Evolutionary conservation across 805 yeast genomes (phyloP).

Genomic region (Sugiyamaella valdiviana): DNA sequence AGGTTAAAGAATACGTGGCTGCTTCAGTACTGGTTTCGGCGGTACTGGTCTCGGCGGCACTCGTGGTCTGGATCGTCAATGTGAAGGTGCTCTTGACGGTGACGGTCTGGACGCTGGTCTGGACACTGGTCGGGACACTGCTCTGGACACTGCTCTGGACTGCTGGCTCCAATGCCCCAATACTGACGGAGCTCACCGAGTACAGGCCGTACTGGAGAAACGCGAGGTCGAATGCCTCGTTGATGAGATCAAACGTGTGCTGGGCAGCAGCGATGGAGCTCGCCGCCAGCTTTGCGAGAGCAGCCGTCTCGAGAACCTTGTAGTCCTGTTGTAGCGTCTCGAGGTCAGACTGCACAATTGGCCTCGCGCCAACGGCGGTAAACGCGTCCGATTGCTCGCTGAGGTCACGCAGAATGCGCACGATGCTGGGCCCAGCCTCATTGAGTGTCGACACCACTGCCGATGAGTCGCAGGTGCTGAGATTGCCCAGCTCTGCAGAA

Average conservation of each 20-base stretch:
- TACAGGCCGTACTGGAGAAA: constrained; percentile 88
- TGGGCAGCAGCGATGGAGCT: neutral
- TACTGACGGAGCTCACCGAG: constrained; percentile 80
- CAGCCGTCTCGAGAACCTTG: constrained; percentile 16
- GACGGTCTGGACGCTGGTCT: too few species aligned
- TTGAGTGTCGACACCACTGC: constrained; percentile 8
- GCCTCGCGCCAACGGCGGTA: constrained; percentile 18
- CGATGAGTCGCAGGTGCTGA: constrained; percentile 14
- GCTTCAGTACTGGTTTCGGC: too few species aligned
- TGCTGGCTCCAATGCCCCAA: neutral
- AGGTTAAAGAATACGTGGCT: too few species aligned
- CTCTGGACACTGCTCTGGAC: neutral
- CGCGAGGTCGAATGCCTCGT: constrained; percentile 61
- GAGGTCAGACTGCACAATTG: constrained; percentile 23
- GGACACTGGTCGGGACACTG: too few species aligned
- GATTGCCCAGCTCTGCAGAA: constrained; percentile 6
- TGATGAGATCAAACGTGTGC: neutral
- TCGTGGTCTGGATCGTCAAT: too few species aligned
- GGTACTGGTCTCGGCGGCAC: too few species aligned
- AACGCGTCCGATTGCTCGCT: constrained; percentile 24
- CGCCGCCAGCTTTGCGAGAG: constrained; percentile 13
- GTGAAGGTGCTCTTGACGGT: too few species aligned
- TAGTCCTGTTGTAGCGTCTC: constrained; percentile 19
- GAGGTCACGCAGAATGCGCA: constrained; percentile 20
- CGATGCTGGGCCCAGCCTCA: constrained; percentile 15